Percentiles rank a stretch among this genome's conserved stretches.
Conservation (phyloP, 805 yeast genomes). For the Cyberlindnera veronae region DNA sequence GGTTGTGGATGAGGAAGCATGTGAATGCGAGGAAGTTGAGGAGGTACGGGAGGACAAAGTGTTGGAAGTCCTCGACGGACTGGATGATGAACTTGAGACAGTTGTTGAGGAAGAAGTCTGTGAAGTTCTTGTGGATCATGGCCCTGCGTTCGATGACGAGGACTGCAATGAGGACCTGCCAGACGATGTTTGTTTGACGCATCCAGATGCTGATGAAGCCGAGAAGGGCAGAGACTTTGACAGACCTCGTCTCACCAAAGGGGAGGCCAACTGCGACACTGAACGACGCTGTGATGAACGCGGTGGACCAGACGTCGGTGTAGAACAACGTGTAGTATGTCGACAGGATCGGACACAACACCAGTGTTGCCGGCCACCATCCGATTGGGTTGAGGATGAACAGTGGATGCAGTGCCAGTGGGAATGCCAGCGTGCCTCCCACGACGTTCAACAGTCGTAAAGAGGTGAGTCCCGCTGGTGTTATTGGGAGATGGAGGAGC, state of each 20-base stretch:
- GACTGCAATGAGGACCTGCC: conserved; percentile 66
- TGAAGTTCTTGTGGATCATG: conserved; percentile 38
- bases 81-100: conserved; percentile 37
- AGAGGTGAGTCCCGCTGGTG: conserved; percentile 34
- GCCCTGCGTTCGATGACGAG: conserved; percentile 51
- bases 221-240: conserved; percentile 46
- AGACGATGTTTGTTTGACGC: conserved; percentile 88
- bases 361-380: conserved; percentile 41
- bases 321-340: conserved; percentile 78
- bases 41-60: conserved; percentile 44
- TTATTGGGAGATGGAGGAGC: conserved; percentile 23
- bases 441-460: conserved; percentile 59
- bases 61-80: conserved; percentile 33
- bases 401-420: conserved; percentile 40
- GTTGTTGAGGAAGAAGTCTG: conserved; percentile 34
- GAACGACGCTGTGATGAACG: conserved; percentile 56
- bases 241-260: conserved; percentile 32
- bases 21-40: conserved; percentile 52
- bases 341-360: conserved; percentile 65
- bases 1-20: conserved; percentile 59
- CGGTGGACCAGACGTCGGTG: conserved; percentile 91
- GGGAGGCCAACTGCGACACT: conserved; percentile 43
- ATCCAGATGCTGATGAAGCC: conserved; percentile 67
- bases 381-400: conserved; percentile 39
- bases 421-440: conserved; percentile 59